A percentile compares a stretch with the other conserved stretches of the same genome.
Conservation (phyloP, 2,329 filamentous ascomycete genomes). For the Aspergillus flavus region DNA sequence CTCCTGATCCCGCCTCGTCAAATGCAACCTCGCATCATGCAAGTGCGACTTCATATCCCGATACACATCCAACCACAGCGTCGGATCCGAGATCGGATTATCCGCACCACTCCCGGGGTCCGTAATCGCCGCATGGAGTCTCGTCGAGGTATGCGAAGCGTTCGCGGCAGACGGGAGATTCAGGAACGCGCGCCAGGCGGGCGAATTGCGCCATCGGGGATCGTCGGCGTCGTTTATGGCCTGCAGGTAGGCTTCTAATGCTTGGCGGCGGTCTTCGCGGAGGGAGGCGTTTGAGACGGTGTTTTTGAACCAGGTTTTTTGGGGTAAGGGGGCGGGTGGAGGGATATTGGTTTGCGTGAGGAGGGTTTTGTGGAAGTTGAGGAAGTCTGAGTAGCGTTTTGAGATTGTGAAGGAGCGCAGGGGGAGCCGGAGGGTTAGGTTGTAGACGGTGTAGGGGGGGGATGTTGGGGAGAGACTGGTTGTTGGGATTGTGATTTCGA, state of each 20-base stretch:
- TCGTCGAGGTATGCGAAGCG: constrained; percentile 36
- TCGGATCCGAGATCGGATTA: constrained; percentile 53
- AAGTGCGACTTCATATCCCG: constrained; percentile 61
- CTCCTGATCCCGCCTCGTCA: constrained; percentile 64
- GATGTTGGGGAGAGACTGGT: constrained; percentile 49
- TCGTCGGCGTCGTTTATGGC: constrained; percentile 61
- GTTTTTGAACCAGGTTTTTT: constrained; percentile 63
- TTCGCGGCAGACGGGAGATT: constrained; percentile 53
- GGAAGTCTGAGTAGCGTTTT: constrained; percentile 69
- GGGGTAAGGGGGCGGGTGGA: constrained; percentile 58
- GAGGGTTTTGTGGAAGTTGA: constrained; percentile 56
- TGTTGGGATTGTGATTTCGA: constrained; percentile 54
- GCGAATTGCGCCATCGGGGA: constrained; percentile 59
- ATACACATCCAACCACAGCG: constrained; percentile 65
- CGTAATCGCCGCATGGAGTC: constrained; percentile 47
- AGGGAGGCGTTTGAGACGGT: constrained; percentile 59
- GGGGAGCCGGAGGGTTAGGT: constrained; percentile 63
- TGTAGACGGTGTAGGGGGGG: constrained; percentile 64
- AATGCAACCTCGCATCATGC: constrained; percentile 60
- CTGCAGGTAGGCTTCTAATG: constrained; percentile 60
- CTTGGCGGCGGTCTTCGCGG: constrained; percentile 59
- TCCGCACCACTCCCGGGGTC: constrained; percentile 35
- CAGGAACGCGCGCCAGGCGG: constrained; percentile 61
- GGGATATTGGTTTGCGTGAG: constrained; percentile 52
- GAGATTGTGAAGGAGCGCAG: constrained; percentile 60